Base-by-base conservation (phyloP, 257 asterid genomes). In the Przewalskia tangutica region DNA sequence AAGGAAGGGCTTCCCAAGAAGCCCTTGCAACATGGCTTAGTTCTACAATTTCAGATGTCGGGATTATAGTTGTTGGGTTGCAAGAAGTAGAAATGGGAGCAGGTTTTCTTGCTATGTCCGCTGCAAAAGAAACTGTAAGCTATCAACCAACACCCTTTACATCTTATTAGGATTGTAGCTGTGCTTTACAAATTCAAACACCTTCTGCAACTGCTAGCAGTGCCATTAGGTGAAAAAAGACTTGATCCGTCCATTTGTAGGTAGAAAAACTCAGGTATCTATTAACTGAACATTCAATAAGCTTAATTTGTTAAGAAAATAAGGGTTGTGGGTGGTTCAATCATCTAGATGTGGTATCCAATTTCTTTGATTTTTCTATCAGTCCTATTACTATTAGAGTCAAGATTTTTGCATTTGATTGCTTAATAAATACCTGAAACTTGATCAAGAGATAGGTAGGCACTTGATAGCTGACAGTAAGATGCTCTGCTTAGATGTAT, bases 21-120 rank as follows among this genome's bases (percentile, higher is more conserved):
- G 98, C 99, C 58, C 94, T 96, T 77, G 85, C 78, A 85, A 85
- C 97, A 32, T 96, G 99, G 99, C 82, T 96, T 6, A 98, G 98
- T 50, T 93, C 97, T 59, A 86, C 92, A 8, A 87, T 85, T 5
- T 86, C 96, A 34, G 97, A 93, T 85, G 95, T 94, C 5, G 95
- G 89, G 58, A 92, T 96, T 68, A 93, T 96, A 6, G 98, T 92
- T 84, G 93, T 96, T 16, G 99, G 99, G 53, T 87, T 94, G 55
- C 98, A 96, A 85, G 99, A 96, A 88, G 99, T 96, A 76, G 99
- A 96, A 85, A 96, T 96, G 99, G 98, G 99, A 13, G 99, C 99
- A 6, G 98, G 99, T 42, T 96, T 96, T 85, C 98, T 96, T 50
- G 99, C 99, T 58, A 92, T 96, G 97, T 94, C 99, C 18, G 99